Base-by-base conservation (phyloP, 352 stramenopile genomes). In the Phytopythium helicoides region DNA sequence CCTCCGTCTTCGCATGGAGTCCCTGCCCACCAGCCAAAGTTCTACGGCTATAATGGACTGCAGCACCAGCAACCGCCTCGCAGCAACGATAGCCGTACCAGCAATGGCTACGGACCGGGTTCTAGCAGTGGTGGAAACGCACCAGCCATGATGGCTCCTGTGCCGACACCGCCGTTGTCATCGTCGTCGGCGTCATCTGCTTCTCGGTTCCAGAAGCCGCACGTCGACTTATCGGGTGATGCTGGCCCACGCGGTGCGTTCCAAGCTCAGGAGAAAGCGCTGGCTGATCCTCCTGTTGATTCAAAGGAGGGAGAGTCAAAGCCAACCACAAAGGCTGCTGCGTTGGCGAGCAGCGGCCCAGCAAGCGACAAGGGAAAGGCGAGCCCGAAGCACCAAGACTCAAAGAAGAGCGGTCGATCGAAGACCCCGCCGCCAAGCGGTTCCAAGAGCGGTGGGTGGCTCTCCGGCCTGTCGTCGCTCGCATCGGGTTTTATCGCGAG, bases 381-480 rank as follows among this genome's bases (percentile, higher is more conserved):
- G 18, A 89, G 77, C 56, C 81, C 81, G 2, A 89, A 85, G 58
- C 68, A 73, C 47, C 84, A 87, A 52, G 71, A 68, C 47, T 41
- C 44, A 14, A 91, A 89, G 60, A 89, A 89, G 54, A 54, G 52
- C 14, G 63, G 34, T 0, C 80, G 81, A 1, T 91, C 81, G 18
- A 93, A 94, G 72, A 95, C 86, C 1, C 86, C 86, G 6, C 86
- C 83, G 6, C 85, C 83, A 21, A 87, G 76, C 40, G 76, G 73
- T 35, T 81, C 76, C 19, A 87, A 81, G 60, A 44, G 59, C 33
- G 14, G 59, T 3, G 67, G 83, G 26, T 89, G 81, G 78, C 44
- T 89, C 21, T 80, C 78, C 8, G 68, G 66, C 10, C 37, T 88
- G 37, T 86, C 80, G 28, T 84, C 74, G 15, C 58, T 61, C 31